Percentiles rank a stretch among this genome's conserved stretches.
phyloP scores from a whole-genome alignment of 192 early-diverging fungal species.

The Coemansia sp. region DNA sequence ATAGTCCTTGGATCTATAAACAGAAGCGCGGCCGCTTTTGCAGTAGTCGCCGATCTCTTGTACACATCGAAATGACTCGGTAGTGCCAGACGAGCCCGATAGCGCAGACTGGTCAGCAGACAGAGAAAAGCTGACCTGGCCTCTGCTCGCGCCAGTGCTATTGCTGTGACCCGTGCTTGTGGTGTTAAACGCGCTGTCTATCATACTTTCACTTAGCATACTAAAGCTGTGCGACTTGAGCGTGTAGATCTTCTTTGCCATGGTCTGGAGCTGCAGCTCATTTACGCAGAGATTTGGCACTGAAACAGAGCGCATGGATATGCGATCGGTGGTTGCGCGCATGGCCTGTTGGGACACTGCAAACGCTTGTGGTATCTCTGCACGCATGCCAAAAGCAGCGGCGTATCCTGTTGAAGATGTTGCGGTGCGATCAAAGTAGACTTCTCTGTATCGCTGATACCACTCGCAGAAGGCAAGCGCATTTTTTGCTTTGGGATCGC shows the following conservation, averaged over 20 bases:
- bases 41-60: not conserved
- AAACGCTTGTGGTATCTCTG: conserved; percentile 13
- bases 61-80: not conserved
- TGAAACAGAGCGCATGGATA: conserved; percentile 22
- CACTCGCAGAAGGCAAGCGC: conserved; percentile 50
- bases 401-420: conserved; percentile 10
- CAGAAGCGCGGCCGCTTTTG: not conserved
- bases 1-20: not conserved
- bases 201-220: conserved; percentile 19
- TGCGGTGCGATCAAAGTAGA: conserved; percentile 41
- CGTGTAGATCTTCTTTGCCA: conserved; percentile 1
- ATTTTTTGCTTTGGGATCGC: conserved; percentile 28
- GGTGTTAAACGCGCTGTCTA: conserved; percentile 30
- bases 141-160: not conserved
- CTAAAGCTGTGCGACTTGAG: conserved; percentile 34
- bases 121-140: not conserved
- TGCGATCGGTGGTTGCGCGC: not conserved
- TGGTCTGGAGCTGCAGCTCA: not conserved
- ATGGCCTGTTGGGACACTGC: not conserved
- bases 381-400: conserved; percentile 6
- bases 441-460: conserved; percentile 41
- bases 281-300: conserved; percentile 8
- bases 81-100: not conserved
- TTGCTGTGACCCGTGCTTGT: conserved; percentile 13
- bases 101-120: not conserved